phyloP scores from a whole-genome alignment of 768 basidiomycete species.

The Lactarius sanguifluus region DNA sequence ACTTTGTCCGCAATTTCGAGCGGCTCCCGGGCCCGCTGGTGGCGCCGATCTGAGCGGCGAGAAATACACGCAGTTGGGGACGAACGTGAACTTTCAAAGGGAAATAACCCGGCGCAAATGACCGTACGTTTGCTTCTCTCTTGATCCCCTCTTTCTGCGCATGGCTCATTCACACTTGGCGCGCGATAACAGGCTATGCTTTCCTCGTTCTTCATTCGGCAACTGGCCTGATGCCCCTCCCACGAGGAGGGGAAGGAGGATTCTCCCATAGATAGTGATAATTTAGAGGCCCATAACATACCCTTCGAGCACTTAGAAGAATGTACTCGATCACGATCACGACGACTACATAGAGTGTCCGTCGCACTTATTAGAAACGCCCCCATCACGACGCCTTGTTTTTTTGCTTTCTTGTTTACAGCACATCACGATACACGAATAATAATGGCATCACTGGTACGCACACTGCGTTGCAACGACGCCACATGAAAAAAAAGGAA shows the following conservation, averaged over 20 bases:
- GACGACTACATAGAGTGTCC: neutral
- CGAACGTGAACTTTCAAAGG: neutral
- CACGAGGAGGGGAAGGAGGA: slow-evolving; percentile 1
- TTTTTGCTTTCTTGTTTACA: neutral
- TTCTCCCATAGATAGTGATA: slow-evolving; percentile 5
- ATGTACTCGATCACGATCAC: slow-evolving; percentile 1
- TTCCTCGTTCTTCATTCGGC: slow-evolving; percentile 4
- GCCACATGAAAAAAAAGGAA: neutral
- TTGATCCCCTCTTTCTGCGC: neutral
- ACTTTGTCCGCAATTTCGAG: slow-evolving; percentile 65
- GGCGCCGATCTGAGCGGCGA: neutral
- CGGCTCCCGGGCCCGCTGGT: slow-evolving; percentile 9
- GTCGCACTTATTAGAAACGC: neutral
- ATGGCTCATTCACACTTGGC: neutral
- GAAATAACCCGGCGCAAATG: neutral
- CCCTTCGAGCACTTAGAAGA: slow-evolving; percentile 6
- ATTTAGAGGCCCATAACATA: slow-evolving; percentile 16
- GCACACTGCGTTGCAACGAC: neutral
- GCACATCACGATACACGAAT: neutral
- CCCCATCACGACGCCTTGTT: neutral
- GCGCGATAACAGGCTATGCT: slow-evolving; percentile 4
- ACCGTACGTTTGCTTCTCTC: neutral
- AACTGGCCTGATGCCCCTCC: slow-evolving; percentile 12
- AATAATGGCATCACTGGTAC: neutral
- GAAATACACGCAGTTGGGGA: neutral